Percentiles rank a stretch among this genome's conserved stretches.
Conservation (phyloP, 345 rosid genomes). For the Lumnitzera racemosa region DNA sequence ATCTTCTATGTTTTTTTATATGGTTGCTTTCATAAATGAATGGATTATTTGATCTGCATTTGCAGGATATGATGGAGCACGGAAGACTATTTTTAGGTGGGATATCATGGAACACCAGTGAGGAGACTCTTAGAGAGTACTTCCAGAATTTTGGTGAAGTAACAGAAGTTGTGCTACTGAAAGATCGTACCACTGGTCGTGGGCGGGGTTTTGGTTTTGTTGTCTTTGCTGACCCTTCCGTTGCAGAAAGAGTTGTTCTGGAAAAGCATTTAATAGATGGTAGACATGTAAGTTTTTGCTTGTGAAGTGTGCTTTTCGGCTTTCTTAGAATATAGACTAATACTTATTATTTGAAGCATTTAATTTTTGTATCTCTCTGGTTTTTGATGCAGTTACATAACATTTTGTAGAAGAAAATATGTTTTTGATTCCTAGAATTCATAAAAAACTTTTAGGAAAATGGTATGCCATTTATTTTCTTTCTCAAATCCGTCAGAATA, state of each 20-base stretch:
- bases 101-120: conserved; percentile 91
- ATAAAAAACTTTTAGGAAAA: too few species aligned
- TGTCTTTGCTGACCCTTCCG: conserved; percentile 71
- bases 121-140: conserved; percentile 79
- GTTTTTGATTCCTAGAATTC: too few species aligned
- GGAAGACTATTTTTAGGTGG: conserved; percentile 93
- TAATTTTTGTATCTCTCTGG: too few species aligned
- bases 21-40: conserved; percentile 5
- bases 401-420: too few species aligned
- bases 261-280: conserved; percentile 78
- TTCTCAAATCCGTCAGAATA: too few species aligned
- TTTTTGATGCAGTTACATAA: too few species aligned
- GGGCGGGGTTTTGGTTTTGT: conserved; percentile 94
- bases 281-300: conserved; percentile 46
- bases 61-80: conserved; percentile 72
- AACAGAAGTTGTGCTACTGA: conserved; percentile 82
- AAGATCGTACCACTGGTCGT: conserved; percentile 90
- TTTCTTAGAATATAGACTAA: too few species aligned
- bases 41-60: conserved; percentile 9
- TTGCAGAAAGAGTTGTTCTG: conserved; percentile 73
- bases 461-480: too few species aligned
- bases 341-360: too few species aligned
- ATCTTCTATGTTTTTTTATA: background rate
- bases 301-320: too few species aligned
- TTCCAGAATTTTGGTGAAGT: conserved; percentile 77